Evolutionary conservation across 2,329 filamentous ascomycete genomes (phyloP).

Genomic region (Venturia carpophila): DNA sequence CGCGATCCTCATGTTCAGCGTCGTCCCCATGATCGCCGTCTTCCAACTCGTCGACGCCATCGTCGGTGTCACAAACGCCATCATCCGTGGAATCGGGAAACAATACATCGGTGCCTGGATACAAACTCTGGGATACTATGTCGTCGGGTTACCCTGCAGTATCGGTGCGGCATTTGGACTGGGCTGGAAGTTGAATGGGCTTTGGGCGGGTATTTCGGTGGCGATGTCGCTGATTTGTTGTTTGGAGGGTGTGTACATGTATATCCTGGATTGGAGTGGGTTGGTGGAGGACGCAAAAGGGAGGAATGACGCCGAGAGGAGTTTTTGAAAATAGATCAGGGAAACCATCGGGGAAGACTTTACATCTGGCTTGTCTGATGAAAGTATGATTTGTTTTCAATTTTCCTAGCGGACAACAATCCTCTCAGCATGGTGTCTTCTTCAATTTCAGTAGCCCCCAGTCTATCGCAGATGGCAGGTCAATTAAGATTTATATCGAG

Average conservation of each 20-base stretch:
- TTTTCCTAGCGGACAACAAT: too few species aligned
- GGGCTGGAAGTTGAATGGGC: slow-evolving; percentile 10
- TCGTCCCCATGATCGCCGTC: slow-evolving; percentile 5
- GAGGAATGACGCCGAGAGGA: slow-evolving; percentile 2
- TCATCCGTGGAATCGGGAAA: slow-evolving; percentile 14
- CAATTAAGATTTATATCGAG: too few species aligned
- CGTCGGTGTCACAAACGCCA: slow-evolving; percentile 12
- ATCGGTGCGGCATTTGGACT: slow-evolving; percentile 1
- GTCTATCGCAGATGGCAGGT: too few species aligned
- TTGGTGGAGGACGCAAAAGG: slow-evolving; percentile 8
- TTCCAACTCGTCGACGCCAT: slow-evolving; percentile 10
- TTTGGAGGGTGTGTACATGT: slow-evolving; percentile 2
- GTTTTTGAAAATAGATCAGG: neutral
- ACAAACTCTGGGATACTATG: slow-evolving; percentile 9
- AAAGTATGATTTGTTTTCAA: too few species aligned
- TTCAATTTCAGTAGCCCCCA: too few species aligned
- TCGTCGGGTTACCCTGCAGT: neutral
- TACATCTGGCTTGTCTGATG: neutral
- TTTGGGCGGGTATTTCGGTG: slow-evolving; percentile 10
- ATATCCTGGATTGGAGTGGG: slow-evolving; percentile 2
- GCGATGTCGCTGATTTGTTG: slow-evolving; percentile 7
- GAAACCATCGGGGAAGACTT: neutral
- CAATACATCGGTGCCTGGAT: slow-evolving; percentile 6
- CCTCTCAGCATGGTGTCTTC: too few species aligned
- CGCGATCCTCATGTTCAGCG: neutral